Evolutionary conservation across 768 basidiomycete species (phyloP).

Genomic region (Rhizopogon roseolus): DNA sequence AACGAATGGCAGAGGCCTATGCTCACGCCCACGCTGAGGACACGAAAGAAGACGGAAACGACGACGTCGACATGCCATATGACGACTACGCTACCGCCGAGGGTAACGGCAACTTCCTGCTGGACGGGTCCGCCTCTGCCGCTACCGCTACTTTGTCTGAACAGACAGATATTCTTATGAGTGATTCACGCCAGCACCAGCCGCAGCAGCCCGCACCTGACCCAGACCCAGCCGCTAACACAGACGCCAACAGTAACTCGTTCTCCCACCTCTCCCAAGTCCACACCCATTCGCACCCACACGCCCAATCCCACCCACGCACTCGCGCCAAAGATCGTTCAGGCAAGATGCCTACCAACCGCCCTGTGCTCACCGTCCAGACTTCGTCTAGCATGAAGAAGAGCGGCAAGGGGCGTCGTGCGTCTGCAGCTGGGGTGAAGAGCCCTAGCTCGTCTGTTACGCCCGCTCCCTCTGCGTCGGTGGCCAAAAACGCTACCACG

Average conservation of each 20-base stretch:
- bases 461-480: not conserved
- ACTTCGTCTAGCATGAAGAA: slow-evolving; percentile 33
- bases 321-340: slow-evolving; percentile 29
- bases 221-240: slow-evolving; percentile 15
- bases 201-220: not conserved
- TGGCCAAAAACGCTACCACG: not conserved
- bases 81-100: slow-evolving; percentile 16
- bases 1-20: not conserved
- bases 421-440: not conserved
- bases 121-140: not conserved
- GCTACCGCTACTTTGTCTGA: not conserved
- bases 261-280: slow-evolving; percentile 33
- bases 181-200: slow-evolving; percentile 18
- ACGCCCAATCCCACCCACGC: slow-evolving; percentile 52
- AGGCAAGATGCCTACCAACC: slow-evolving; percentile 30
- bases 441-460: not conserved
- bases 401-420: not conserved
- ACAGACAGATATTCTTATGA: slow-evolving; percentile 20
- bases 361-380: slow-evolving; percentile 59
- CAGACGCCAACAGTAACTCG: slow-evolving; percentile 9
- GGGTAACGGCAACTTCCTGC: slow-evolving; percentile 9
- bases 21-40: not conserved
- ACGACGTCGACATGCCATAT: slow-evolving; percentile 6
- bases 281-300: slow-evolving; percentile 29
- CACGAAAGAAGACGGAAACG: not conserved